phyloP scores from a whole-genome alignment of 306 rosid species.

The Canavalia gladiata region DNA sequence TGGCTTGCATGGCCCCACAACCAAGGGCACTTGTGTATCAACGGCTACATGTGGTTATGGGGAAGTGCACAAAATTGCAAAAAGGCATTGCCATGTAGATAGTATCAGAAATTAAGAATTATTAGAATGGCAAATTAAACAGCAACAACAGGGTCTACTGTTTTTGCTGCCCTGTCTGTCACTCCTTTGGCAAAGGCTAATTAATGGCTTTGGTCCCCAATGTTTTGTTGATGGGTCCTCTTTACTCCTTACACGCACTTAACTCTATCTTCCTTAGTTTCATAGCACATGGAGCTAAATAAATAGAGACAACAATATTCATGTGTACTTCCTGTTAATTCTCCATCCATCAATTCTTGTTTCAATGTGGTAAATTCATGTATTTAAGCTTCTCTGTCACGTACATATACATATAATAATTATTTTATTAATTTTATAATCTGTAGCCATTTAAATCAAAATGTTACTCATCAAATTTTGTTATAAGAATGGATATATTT shows the following conservation, averaged over 20 bases:
- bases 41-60: slow-evolving; percentile 50
- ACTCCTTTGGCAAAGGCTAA: background rate
- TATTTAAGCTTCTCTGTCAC: background rate
- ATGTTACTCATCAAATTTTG: background rate
- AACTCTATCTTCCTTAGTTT: slow-evolving; percentile 7
- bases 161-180: slow-evolving; percentile 29
- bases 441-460: background rate
- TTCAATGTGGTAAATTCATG: background rate
- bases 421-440: background rate
- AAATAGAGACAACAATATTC: background rate
- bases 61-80: slow-evolving; percentile 6
- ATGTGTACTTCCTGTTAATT: background rate
- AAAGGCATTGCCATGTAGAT: slow-evolving; percentile 4
- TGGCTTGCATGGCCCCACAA: slow-evolving; percentile 78
- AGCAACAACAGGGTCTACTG: slow-evolving; percentile 23
- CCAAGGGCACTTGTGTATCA: slow-evolving; percentile 7
- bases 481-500: background rate
- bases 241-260: background rate
- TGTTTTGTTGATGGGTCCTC: background rate
- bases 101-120: background rate
- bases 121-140: slow-evolving; percentile 31
- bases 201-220: slow-evolving; percentile 42
- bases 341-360: background rate
- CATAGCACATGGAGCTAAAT: slow-evolving; percentile 12
- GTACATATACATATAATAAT: background rate